Conservation (phyloP, 2,329 filamentous ascomycete species). For the Diaporthe citri region DNA sequence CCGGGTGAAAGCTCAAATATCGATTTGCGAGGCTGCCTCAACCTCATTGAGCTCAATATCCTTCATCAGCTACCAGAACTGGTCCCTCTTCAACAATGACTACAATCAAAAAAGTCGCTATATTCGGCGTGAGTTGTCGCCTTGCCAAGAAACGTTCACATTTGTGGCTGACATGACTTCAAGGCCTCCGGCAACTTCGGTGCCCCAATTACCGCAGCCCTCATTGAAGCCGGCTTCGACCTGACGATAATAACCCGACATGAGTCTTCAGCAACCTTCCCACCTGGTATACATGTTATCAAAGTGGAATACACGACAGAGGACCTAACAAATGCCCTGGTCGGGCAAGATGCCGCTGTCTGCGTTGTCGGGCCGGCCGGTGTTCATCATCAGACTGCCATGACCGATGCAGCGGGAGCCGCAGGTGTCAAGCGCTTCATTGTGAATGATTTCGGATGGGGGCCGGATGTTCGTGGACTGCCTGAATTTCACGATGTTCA, state of each 20-base stretch:
- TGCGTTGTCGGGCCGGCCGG: constrained; percentile 45
- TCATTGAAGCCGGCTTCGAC: constrained; percentile 48
- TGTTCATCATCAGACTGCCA: constrained; percentile 40
- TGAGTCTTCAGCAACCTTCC: constrained; percentile 42
- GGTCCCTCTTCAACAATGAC: constrained; percentile 10
- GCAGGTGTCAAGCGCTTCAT: constrained; percentile 50
- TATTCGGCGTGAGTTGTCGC: constrained; percentile 50
- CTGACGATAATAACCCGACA: constrained; percentile 52
- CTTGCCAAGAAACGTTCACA: background rate
- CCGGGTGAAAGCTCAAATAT: no score
- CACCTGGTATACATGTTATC: constrained; percentile 41
- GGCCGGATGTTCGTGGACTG: constrained; percentile 41
- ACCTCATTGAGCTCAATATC: background rate
- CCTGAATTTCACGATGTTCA: constrained; percentile 46
- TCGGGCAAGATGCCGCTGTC: constrained; percentile 48
- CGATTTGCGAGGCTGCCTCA: background rate
- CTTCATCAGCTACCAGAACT: no score
- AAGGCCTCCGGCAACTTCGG: constrained; percentile 52
- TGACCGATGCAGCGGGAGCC: constrained; percentile 48
- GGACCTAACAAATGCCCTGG: constrained; percentile 43
- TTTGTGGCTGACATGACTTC: background rate
- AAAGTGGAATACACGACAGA: constrained; percentile 38
- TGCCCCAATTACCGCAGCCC: constrained; percentile 39
- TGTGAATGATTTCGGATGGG: constrained; percentile 45
- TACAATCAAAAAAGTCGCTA: constrained; percentile 52